Conservation (phyloP, 2,329 filamentous ascomycete genomes). For the Fusarium pseudonygamai region DNA sequence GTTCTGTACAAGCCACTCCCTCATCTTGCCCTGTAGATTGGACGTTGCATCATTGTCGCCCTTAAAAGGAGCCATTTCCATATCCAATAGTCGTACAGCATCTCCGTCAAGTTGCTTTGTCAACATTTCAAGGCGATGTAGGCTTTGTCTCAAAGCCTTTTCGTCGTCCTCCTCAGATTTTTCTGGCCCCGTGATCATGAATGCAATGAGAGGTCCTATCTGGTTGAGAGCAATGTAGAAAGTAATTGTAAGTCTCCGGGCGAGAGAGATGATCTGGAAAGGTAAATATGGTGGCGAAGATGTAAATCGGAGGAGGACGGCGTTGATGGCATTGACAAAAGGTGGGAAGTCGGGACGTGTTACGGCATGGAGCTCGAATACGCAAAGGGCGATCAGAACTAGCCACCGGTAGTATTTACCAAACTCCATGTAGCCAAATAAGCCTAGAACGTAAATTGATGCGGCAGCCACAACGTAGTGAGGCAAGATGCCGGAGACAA, state of each 20-base stretch:
- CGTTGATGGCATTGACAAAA: conserved; percentile 58
- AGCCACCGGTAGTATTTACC: conserved; percentile 74
- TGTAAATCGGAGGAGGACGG: conserved; percentile 50
- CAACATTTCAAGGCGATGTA: conserved; percentile 73
- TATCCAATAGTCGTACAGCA: conserved; percentile 72
- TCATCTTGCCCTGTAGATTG: conserved; percentile 73
- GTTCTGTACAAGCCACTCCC: conserved; percentile 89
- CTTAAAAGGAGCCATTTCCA: conserved; percentile 84
- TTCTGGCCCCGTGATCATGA: conserved; percentile 41
- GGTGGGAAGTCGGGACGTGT: conserved; percentile 63
- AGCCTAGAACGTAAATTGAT: conserved; percentile 68
- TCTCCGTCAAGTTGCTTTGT: conserved; percentile 73
- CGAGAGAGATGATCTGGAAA: conserved; percentile 82
- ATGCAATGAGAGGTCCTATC: conserved; percentile 73
- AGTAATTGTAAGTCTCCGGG: conserved; percentile 79
- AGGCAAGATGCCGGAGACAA: conserved; percentile 64
- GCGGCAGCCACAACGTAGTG: conserved; percentile 69
- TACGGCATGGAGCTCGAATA: conserved; percentile 66
- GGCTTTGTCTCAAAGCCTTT: conserved; percentile 65
- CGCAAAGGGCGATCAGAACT: conserved; percentile 60
- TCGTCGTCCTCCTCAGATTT: conserved; percentile 52
- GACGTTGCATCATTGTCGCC: conserved; percentile 73
- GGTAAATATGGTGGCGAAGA: conserved; percentile 75
- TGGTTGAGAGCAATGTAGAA: conserved; percentile 86
- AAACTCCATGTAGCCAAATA: conserved; percentile 74